phyloP scores from a whole-genome alignment of 352 stramenopile species.

The Thraustochytrium sp. region DNA sequence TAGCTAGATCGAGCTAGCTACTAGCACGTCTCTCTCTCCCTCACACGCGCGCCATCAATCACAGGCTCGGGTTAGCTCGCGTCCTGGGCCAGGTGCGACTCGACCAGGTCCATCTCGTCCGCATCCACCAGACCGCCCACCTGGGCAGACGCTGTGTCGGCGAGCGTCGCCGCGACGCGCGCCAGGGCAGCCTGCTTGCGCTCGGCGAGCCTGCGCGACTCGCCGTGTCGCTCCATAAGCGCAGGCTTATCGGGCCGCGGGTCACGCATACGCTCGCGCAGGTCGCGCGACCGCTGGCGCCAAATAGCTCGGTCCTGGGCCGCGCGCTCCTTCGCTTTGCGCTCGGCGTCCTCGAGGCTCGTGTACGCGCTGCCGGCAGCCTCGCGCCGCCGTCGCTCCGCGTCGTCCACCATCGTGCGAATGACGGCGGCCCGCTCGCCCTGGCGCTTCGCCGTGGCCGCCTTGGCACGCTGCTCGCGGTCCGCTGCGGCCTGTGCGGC shows the following conservation, averaged over 20 bases:
- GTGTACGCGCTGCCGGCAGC: neutral
- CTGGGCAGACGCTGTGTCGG: neutral
- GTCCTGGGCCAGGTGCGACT: neutral
- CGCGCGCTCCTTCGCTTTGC: neutral
- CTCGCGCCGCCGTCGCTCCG: neutral
- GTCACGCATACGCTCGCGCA: neutral
- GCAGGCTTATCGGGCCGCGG: neutral
- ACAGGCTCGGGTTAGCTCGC: neutral
- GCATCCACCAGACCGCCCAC: neutral
- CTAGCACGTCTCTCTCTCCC: no score
- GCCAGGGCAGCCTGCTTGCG: neutral
- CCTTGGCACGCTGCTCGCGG: neutral
- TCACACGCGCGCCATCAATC: no score
- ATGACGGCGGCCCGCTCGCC: neutral
- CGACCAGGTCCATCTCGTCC: neutral
- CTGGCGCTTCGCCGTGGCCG: neutral
- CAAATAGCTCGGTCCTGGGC: neutral
- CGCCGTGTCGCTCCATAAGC: neutral
- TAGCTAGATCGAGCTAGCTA: no score
- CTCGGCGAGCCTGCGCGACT: neutral
- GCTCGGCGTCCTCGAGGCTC: slow-evolving; percentile 7
- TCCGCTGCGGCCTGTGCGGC: neutral
- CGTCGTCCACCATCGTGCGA: neutral
- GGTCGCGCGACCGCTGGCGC: neutral
- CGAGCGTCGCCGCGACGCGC: slow-evolving; percentile 7